Base-by-base conservation (phyloP, 75 land plant species). In the Ceratopteris richardii region DNA sequence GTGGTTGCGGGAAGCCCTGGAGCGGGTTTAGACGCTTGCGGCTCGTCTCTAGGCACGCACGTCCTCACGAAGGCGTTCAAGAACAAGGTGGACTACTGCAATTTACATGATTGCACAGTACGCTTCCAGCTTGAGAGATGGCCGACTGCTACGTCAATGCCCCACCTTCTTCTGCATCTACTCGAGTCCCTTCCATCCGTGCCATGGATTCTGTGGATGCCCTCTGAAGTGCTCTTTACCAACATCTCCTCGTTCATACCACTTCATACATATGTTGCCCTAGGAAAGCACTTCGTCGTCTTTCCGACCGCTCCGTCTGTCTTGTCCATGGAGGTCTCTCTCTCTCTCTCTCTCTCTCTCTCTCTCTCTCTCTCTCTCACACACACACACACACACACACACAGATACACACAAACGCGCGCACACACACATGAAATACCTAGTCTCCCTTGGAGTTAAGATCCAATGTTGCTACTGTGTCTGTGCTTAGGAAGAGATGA, bases 51-150 rank as follows among this genome's bases (percentile, higher is more conserved):
- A 0, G 71, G 75, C 16, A 19, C 54, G 9, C 46, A 66, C 29
- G 16, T 72, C 13, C 61, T 72, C 42, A 67, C 71, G 46, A 72
- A 59, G 42, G 25, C 64, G 12, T 52, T 39, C 63, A 72, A 72
- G 43, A 72, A 72, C 58, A 72, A 72, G 30, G 64, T 72, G 51
- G 75, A 72, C 16, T 72, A 72, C 64, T 72, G 75, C 31, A 68
- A 66, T 39, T 1, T 72, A 13, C 75, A 72, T 18, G 71, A 58
- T 36, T 66, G 71, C 52, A 60, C 51, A 47, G 63, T 72, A 2
- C 61, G 69, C 28, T 72, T 67, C 42, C 29, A 29, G 14, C 16
- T 72, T 51, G 75, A 66, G 50, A 39, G 28, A 1, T 50, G 55
- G 56, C 52, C 37, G 4, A n/a, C 37, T 3, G 37, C 24, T 9